A percentile compares a stretch with the other conserved stretches of the same genome.
Conservation (phyloP, 345 rosid genomes). For the Odontarrhena argentea region DNA sequence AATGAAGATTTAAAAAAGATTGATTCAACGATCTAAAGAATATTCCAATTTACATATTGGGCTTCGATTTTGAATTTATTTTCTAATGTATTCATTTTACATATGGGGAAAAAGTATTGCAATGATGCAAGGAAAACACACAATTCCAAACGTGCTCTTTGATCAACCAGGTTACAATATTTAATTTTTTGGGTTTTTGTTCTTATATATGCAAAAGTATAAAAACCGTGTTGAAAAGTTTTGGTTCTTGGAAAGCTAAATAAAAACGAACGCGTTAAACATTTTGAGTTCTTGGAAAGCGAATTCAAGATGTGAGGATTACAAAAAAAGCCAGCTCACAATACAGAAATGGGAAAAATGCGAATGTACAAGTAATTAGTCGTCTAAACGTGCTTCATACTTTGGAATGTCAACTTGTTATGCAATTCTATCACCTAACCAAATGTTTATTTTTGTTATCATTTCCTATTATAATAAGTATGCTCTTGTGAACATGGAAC, state of each 20-base stretch:
- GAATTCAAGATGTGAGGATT: slow-evolving; percentile 16
- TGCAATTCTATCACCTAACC: slow-evolving; percentile 9
- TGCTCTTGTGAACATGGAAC: slow-evolving; percentile 26
- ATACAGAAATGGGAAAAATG: slow-evolving; percentile 28
- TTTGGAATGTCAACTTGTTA: slow-evolving; percentile 32
- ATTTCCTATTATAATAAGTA: not conserved
- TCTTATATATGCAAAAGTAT: too few species aligned
- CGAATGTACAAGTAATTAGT: slow-evolving; percentile 13
- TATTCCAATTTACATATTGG: not conserved
- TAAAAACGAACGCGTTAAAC: slow-evolving; percentile 3
- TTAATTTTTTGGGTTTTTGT: not conserved
- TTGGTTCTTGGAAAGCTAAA: slow-evolving; percentile 14
- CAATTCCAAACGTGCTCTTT: not conserved
- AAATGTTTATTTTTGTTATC: slow-evolving; percentile 27
- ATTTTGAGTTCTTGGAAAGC: slow-evolving; percentile 8
- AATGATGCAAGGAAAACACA: not conserved
- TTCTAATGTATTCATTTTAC: not conserved
- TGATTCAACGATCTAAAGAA: too few species aligned
- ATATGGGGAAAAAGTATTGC: not conserved
- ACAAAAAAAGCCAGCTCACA: slow-evolving; percentile 38
- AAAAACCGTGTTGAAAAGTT: slow-evolving; percentile 23
- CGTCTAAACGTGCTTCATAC: slow-evolving; percentile 35
- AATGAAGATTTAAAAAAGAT: too few species aligned
- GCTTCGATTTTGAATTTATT: not conserved
- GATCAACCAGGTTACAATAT: not conserved